Evolutionary conservation across 805 yeast species (phyloP).

Genomic region (Huiozyma sinensis): DNA sequence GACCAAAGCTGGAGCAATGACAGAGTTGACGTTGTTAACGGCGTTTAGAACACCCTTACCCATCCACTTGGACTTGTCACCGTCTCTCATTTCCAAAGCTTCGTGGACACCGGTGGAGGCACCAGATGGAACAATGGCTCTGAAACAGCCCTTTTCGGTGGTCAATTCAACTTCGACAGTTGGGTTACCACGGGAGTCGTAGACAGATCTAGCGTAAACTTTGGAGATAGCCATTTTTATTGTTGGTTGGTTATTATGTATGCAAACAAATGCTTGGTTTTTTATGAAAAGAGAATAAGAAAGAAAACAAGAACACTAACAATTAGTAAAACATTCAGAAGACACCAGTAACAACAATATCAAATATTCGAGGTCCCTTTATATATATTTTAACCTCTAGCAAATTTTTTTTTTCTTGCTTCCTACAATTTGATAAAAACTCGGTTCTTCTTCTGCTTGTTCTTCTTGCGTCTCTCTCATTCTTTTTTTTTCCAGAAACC

Average conservation of each 20-base stretch:
- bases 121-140: conserved; percentile 98
- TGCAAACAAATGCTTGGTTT: conserved; percentile 10
- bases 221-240: conserved; percentile 69
- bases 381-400: no score
- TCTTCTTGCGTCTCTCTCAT: no score
- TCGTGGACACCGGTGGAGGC: conserved; percentile 99
- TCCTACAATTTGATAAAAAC: no score
- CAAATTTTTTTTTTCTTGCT: no score
- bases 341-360: no score
- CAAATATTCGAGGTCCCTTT: no score
- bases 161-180: conserved; percentile 96
- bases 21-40: conserved; percentile 87
- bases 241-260: conserved; percentile 1
- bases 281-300: conserved; percentile 2
- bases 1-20: conserved; percentile 89
- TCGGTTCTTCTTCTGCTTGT: no score
- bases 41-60: conserved; percentile 99
- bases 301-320: background rate
- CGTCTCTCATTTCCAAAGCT: conserved; percentile 97
- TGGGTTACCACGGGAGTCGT: conserved; percentile 99
- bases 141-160: conserved; percentile 89
- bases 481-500: no score
- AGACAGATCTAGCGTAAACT: conserved; percentile 89
- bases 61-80: conserved; percentile 93
- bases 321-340: no score